Conservation (phyloP, 257 asterid species). For the Nicotiana tabacum region DNA sequence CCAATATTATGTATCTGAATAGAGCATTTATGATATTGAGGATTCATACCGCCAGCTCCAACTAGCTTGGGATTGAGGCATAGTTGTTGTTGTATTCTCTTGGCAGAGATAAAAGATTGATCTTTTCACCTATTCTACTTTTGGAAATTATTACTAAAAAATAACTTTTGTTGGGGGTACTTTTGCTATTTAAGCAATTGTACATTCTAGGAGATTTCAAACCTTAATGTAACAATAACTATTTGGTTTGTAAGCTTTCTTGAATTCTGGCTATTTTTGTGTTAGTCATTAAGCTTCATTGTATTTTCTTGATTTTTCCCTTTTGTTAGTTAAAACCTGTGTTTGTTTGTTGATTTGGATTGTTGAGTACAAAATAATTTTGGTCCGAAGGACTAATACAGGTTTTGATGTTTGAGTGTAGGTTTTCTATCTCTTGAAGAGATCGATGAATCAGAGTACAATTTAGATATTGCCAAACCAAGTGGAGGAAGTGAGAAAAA, state of each 20-base stretch:
- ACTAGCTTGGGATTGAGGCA: neutral
- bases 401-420: conserved; percentile 22
- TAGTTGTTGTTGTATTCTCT: neutral
- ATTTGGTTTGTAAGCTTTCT: neutral
- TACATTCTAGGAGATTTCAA: neutral
- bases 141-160: neutral
- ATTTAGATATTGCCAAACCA: conserved; percentile 46
- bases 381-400: neutral
- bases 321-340: neutral
- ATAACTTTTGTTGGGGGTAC: neutral
- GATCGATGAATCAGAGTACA: conserved; percentile 72
- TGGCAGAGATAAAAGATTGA: neutral
- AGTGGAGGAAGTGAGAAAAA: conserved; percentile 22
- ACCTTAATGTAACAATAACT: neutral
- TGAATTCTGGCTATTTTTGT: neutral
- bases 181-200: neutral
- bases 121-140: neutral
- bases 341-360: neutral
- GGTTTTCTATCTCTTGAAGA: conserved; percentile 90
- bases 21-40: neutral
- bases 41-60: neutral
- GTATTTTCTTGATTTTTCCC: neutral
- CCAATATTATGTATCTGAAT: neutral
- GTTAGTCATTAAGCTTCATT: neutral
- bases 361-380: neutral